Evolutionary conservation across 108 stramenopile genomes (phyloP), one percentile per base, ranked within the genome.

Genomic region (Licmophora abbreviata): DNA sequence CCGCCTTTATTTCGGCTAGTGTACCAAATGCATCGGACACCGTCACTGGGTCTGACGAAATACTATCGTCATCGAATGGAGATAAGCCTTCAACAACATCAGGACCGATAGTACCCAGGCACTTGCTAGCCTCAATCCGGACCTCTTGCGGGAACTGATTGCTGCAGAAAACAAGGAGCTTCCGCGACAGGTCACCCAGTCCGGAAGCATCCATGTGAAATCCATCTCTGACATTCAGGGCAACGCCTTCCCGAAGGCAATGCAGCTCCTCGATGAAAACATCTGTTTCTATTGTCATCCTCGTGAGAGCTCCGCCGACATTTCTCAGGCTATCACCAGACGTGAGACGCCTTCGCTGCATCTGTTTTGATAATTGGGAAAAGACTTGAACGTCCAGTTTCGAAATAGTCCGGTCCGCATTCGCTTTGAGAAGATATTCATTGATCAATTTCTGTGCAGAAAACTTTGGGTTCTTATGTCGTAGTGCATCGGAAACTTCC

Each of bases 51-150:
- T 40, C 15, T 18, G 5, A 15, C 20, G 1, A 40, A 5, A 5
- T 20, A 40, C 38, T 40, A 15, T 40, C 38, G 20, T 18, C 15
- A 15, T 40, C 38, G 15, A 40, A 20, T 20, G 2, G n/a, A 3
- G 45, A 46, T 24, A 46, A 24, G 25, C 20, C 38, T 3, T 20
- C 25, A 6, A 46, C n/a, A 36, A 12, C 41, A 7, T 37, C 45
- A 15, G 51, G 53, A 26, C 54, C 53, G 5, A 81, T 29, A 32
- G 59, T 62, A 8, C 70, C 76, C 15, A 81, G 59, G 48, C 76
- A 77, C 20, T 56, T 58, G 33, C 66, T 72, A 29, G 72, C 70
- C 12, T 63, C 63, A 9, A 68, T 30, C 45, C 59, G 66, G 0
- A 66, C 14, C 11, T 36, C 23, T 10, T 0, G 26, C 14, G 58